Base-by-base conservation (phyloP, 805 yeast species). In the Suhomyces vadensis region DNA sequence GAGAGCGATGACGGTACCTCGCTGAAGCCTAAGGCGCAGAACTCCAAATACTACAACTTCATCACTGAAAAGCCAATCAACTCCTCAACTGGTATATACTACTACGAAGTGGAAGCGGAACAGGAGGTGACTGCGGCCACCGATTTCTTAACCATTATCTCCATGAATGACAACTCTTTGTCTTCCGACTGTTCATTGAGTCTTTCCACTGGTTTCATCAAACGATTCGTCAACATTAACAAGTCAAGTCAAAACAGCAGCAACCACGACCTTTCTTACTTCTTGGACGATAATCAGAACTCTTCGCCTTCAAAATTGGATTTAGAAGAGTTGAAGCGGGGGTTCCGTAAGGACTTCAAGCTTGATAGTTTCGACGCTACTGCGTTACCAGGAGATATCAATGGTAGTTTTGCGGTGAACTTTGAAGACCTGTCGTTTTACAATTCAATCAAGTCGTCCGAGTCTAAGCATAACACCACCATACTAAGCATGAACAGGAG, bases 401-500 rank as follows among this genome's bases (percentile, higher is more conserved):
- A 57, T 35, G 75, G 75, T 3, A 69, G 74, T 43, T 67, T 61
- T 51, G 75, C 73, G 1, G 60, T 71, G 17, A 66, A 63, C 51
- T 70, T 68, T 51, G 69, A 68, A 37, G 72, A 69, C 47, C 64
- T 65, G 54, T 50, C 60, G 16, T 71, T 73, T 23, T 60, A 69
- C 46, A 71, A 70, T 39, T 65, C 77, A 7, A 50, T 58, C 37
- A 69, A 67, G 44, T 52, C 50, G 5, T 49, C 56, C 2, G 72
- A 68, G 35, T 56, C 62, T 5, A 39, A 52, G 14, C 66, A 58
- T 39, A 52, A 73, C 19, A 47, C 59, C 6, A 58, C 67, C 3
- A 51, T 65, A n/a, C 50, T 66, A n/a, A 67, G 60, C 41, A 60
- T 66, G 60, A 67, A 62, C 45, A 52, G 75, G 41, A 57, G 75